phyloP scores from a whole-genome alignment of 2,329 filamentous ascomycete species.

The Xylariaceae sp. region DNA sequence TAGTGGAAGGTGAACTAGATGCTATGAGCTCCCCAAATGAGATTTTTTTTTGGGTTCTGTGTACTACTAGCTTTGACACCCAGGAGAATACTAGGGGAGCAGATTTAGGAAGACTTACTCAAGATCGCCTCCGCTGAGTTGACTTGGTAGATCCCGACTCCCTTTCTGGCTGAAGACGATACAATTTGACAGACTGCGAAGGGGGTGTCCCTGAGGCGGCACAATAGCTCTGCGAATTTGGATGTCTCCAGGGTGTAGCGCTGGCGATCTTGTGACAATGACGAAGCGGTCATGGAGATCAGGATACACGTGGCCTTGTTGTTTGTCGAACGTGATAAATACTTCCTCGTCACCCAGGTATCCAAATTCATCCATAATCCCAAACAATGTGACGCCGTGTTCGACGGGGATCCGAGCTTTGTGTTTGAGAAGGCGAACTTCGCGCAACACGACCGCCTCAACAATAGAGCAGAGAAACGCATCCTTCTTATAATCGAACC shows the following conservation, averaged over 20 bases:
- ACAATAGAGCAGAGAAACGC: conserved; percentile 73
- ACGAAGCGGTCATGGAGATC: conserved; percentile 52
- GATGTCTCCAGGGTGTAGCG: conserved; percentile 82
- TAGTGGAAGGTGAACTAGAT: conserved; percentile 43
- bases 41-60: not conserved
- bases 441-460: conserved; percentile 72
- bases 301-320: conserved; percentile 35
- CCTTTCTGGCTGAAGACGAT: conserved; percentile 79
- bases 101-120: conserved; percentile 18
- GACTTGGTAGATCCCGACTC: conserved; percentile 75
- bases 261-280: conserved; percentile 79
- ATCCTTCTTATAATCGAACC: conserved; percentile 71
- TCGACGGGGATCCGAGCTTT: conserved; percentile 76
- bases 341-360: conserved; percentile 71
- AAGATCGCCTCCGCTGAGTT: conserved; percentile 81
- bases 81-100: not conserved
- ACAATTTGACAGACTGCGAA: conserved; percentile 72
- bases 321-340: conserved; percentile 65
- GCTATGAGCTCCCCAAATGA: not conserved
- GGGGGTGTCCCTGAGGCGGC: conserved; percentile 64
- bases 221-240: conserved; percentile 69
- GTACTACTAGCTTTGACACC: not conserved
- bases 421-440: conserved; percentile 78
- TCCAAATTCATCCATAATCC: conserved; percentile 82
- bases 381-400: conserved; percentile 77